These are phyloP conservation scores for Mucor circinelloides DNA, from an alignment of 371 early-diverging fungal genomes.

Conservation along the genomic window DNA sequence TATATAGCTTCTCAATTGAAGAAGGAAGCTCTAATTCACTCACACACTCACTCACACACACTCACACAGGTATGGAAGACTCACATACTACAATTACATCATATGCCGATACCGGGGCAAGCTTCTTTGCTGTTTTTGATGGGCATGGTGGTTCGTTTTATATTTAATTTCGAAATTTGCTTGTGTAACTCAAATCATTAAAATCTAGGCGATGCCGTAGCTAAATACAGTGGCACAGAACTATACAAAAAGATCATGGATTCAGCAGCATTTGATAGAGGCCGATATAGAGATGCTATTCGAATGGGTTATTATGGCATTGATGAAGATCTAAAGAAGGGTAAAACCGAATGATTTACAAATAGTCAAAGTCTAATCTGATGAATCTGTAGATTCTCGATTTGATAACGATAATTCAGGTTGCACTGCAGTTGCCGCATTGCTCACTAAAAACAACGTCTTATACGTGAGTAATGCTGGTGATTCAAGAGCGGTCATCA, in stretches of 20 bases:
- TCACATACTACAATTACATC: conserved; percentile 84
- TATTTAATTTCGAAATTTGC: not conserved
- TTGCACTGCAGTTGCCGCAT: conserved; percentile 84
- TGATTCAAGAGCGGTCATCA: conserved; percentile 88
- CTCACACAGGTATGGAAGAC: conserved; percentile 87
- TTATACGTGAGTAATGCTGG: conserved; percentile 81
- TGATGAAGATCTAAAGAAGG: conserved; percentile 75
- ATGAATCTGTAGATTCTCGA: conserved; percentile 55
- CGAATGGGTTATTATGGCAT: conserved; percentile 77
- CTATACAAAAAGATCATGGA: conserved; percentile 70
- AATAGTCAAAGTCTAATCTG: not conserved
- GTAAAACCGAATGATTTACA: conserved; percentile 32
- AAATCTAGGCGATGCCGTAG: conserved; percentile 63
- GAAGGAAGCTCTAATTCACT: not conserved
- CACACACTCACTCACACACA: not conserved
- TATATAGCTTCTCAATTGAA: not conserved
- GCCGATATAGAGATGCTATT: conserved; percentile 74
- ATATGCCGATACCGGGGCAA: conserved; percentile 48
- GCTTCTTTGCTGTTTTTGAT: conserved; percentile 95
- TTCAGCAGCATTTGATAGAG: conserved; percentile 60
- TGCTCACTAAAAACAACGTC: conserved; percentile 66
- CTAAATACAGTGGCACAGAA: conserved; percentile 77
- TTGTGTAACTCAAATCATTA: not conserved
- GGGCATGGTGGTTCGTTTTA: conserved; percentile 81
- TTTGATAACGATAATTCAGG: conserved; percentile 76